Percentiles rank a stretch among this genome's conserved stretches.
Conservation (phyloP, 306 rosid species). For the Cucurbita pepo region DNA sequence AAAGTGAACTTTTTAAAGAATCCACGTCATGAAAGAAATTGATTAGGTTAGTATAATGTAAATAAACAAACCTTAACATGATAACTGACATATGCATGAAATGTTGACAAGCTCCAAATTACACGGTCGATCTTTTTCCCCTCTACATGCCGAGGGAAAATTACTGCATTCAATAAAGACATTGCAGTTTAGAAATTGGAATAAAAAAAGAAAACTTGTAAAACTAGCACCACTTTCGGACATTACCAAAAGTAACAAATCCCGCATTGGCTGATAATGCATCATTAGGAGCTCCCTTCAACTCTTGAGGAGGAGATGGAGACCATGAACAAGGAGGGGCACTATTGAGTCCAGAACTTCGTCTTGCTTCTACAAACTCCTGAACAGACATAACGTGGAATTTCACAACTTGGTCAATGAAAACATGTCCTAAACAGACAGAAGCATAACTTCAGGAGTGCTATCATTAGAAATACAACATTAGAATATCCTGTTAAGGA, state of each 20-base stretch:
- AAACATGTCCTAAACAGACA: neutral
- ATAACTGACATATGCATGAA: slow-evolving; percentile 91
- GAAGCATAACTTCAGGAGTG: neutral
- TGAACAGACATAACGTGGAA: slow-evolving; percentile 15
- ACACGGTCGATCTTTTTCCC: slow-evolving; percentile 79
- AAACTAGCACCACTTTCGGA: slow-evolving; percentile 9
- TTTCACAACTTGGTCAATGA: slow-evolving; percentile 8
- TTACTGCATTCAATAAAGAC: slow-evolving; percentile 48
- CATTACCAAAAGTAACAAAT: slow-evolving; percentile 82
- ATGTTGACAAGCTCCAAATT: slow-evolving; percentile 82
- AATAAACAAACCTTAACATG: slow-evolving; percentile 67
- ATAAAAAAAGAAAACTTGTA: neutral
- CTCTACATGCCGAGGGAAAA: slow-evolving; percentile 82
- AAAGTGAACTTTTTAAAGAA: neutral
- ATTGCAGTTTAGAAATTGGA: slow-evolving; percentile 2
- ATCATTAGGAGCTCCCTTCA: slow-evolving; percentile 54
- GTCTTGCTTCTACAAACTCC: slow-evolving; percentile 98
- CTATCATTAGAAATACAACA: neutral
- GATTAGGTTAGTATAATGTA: slow-evolving; percentile 7
- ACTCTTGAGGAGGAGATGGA: slow-evolving; percentile 56
- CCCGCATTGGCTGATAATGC: slow-evolving; percentile 86
- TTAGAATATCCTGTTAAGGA: neutral
- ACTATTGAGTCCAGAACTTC: slow-evolving; percentile 64
- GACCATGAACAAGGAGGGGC: slow-evolving; percentile 91
- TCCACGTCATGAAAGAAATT: neutral